Base-by-base conservation (phyloP, 331 rosid genomes). In the Cucumis variabilis region DNA sequence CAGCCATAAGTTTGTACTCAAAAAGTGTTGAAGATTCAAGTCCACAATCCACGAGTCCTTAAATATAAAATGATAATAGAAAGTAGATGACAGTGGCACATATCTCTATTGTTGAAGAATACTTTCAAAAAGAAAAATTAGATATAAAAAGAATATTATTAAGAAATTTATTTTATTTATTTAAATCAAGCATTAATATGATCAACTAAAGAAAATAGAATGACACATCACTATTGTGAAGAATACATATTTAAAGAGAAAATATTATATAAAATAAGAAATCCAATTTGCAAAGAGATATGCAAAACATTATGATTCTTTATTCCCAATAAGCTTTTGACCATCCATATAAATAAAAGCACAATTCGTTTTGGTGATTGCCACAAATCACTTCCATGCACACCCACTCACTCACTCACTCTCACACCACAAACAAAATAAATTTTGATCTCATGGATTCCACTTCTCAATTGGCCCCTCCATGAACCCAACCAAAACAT, bases 381-480 rank as follows among this genome's bases (percentile, higher is more conserved):
- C 19, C 82, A 76, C 82, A 76, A 76, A 48, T 76, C 82, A 46
- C 82, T 76, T n/a, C 62, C 63, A 78, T 78, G n/a, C 83, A 77
- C 27, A 77, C 27, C 41, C 76, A 44, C 58, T 44, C 62, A 46
- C 58, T 44, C 62, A 46, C 62, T 77, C 23, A 77, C 37, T 41
- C 51, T 20, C 27, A 58, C 5, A 50, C 62, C 65, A 77, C 62
- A 50, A 77, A 77, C 23, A 21, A 77, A 77, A 77, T 75, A 44
- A 75, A 75, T 75, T 75, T 75, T 12, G 9, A 23, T 75, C 82
- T 20, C 20, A 44, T 46, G 60, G 78, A 75, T 44, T 75, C 81
- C 55, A 44, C 60, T 75, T 41, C 58, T 30, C 48, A 71, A 71
- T 71, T 71, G 77, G n/a, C 23, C 76, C 13, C 65, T 30, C 8